Evolutionary conservation across 2,329 filamentous ascomycete species (phyloP).

Genomic region (Claviceps sp.): DNA sequence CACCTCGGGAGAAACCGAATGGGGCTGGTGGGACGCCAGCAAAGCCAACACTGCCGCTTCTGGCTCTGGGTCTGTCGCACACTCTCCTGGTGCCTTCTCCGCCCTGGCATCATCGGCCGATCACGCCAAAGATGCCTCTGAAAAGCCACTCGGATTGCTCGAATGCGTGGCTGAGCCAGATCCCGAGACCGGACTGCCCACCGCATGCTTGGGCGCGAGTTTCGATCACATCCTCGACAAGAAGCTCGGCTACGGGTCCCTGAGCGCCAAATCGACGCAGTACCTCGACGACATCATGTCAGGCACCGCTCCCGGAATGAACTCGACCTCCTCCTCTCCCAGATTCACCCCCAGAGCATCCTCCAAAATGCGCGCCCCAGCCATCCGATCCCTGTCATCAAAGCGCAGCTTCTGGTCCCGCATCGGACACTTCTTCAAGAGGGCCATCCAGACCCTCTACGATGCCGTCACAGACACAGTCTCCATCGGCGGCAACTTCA

Average conservation of each 20-base stretch:
- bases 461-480: slow-evolving; percentile 1
- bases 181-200: background rate
- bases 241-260: background rate
- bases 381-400: slow-evolving; percentile 1
- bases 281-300: slow-evolving; percentile 6
- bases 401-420: slow-evolving; percentile 5
- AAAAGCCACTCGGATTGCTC: background rate
- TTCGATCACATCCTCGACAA: slow-evolving; percentile 5
- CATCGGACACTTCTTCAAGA: background rate
- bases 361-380: background rate
- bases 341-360: background rate
- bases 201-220: slow-evolving; percentile 3
- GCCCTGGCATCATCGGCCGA: background rate
- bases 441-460: background rate
- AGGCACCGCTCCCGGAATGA: background rate
- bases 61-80: background rate
- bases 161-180: slow-evolving; percentile 1
- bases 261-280: slow-evolving; percentile 6
- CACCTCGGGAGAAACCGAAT: slow-evolving; percentile 12
- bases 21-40: slow-evolving; percentile 13
- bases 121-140: background rate
- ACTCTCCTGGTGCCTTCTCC: background rate
- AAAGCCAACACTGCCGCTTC: background rate
- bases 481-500: slow-evolving; percentile 7
- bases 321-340: background rate